A percentile compares a stretch with the other conserved stretches of the same genome.
Evolutionary conservation across 2,329 filamentous ascomycete genomes (phyloP).

Genomic region (Pyricularia sp.): DNA sequence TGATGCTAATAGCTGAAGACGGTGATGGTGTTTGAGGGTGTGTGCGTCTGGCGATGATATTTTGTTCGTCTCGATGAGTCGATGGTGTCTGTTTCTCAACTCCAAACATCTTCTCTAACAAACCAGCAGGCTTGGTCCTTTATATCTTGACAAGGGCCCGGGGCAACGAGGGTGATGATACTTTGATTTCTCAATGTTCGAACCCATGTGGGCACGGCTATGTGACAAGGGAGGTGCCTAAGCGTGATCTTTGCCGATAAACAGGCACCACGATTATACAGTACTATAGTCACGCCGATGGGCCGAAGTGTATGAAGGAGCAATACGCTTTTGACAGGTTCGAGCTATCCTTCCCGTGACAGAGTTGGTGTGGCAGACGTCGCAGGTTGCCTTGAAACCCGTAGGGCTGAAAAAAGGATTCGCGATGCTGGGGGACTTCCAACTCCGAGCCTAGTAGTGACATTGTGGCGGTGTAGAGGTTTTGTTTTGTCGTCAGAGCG

Average conservation of each 20-base stretch:
- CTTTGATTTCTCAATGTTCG: background rate
- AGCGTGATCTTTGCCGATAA: background rate
- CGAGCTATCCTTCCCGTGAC: background rate
- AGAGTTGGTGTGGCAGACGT: background rate
- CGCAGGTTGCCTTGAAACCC: background rate
- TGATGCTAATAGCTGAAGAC: background rate
- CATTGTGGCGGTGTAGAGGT: background rate
- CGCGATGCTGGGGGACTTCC: background rate
- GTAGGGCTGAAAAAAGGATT: constrained; percentile 1
- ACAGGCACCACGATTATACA: background rate
- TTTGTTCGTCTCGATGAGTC: background rate
- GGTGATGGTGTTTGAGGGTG: background rate
- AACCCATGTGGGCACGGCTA: background rate
- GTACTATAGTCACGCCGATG: background rate
- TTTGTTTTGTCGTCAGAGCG: background rate
- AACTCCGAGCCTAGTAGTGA: background rate
- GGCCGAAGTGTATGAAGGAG: background rate
- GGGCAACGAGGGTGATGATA: background rate
- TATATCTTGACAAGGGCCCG: background rate
- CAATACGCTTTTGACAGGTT: background rate
- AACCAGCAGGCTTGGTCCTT: background rate
- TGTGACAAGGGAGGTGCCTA: background rate
- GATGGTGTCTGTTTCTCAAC: background rate
- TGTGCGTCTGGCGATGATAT: background rate
- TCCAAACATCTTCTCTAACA: background rate